phyloP scores from a whole-genome alignment of 2,329 filamentous ascomycete species.

The Trichoderma afroharzianum region DNA sequence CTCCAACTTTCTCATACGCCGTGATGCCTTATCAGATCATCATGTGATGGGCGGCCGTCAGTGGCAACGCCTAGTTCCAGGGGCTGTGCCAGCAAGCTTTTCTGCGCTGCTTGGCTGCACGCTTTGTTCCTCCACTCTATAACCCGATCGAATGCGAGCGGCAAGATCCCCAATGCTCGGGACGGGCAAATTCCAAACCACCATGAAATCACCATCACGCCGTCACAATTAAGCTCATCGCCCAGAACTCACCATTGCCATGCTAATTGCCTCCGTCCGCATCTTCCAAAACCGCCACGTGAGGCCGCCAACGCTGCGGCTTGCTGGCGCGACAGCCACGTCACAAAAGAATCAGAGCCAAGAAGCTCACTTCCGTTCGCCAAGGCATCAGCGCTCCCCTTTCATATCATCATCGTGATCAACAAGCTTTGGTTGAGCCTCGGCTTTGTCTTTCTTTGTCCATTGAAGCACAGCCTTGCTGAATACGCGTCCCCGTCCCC shows the following conservation, averaged over 20 bases:
- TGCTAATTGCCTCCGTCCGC: not conserved
- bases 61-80: constrained; percentile 10
- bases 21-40: constrained; percentile 9
- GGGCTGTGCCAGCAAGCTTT: constrained; percentile 15
- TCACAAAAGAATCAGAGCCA: not conserved
- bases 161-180: not conserved
- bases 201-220: not conserved
- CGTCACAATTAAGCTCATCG: not conserved
- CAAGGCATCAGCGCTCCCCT: not conserved
- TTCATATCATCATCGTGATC: not conserved
- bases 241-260: not conserved
- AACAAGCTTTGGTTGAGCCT: not conserved
- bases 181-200: not conserved
- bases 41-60: constrained; percentile 15
- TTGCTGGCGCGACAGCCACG: constrained; percentile 2
- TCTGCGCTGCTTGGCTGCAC: not conserved
- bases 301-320: constrained; percentile 6
- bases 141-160: not conserved
- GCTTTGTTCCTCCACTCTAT: not conserved
- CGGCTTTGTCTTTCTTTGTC: not conserved
- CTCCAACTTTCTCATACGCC: not conserved
- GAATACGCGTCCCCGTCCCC: constrained; percentile 5
- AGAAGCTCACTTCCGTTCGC: not conserved
- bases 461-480: not conserved
- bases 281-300: constrained; percentile 5